These are phyloP conservation scores for Syncephalastrum racemosum DNA, from an alignment of 371 early-diverging fungal species.

Conservation along the genomic window DNA sequence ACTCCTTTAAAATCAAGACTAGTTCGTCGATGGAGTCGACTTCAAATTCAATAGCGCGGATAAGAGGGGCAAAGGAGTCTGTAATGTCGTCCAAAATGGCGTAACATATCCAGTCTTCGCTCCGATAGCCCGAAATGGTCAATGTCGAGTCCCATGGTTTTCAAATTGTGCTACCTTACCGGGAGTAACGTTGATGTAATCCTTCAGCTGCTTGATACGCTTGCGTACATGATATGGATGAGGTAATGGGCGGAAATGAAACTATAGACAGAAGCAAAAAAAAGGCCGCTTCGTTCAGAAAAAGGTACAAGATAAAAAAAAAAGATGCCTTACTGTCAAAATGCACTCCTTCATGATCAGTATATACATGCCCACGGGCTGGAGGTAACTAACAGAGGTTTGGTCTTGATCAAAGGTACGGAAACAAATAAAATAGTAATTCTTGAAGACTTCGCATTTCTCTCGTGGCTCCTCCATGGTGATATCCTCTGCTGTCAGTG, in stretches of 20 bases:
- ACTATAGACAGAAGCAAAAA: constrained; percentile 31
- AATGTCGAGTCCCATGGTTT: constrained; percentile 7
- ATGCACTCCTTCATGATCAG: constrained; percentile 82
- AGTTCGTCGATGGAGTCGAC: constrained; percentile 91
- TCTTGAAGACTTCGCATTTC: constrained; percentile 89
- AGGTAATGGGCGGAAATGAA: constrained; percentile 69
- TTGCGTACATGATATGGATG: constrained; percentile 76
- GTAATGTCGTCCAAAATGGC: constrained; percentile 85
- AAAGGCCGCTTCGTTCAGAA: background rate
- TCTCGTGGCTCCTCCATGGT: constrained; percentile 88
- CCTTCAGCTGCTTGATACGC: constrained; percentile 71
- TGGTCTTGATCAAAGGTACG: constrained; percentile 74
- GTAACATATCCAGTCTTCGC: constrained; percentile 87
- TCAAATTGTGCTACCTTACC: constrained; percentile 25
- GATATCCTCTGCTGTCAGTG: constrained; percentile 91
- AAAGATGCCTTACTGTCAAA: constrained; percentile 61
- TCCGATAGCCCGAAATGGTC: background rate
- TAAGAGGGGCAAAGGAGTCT: constrained; percentile 80
- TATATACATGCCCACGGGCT: constrained; percentile 81
- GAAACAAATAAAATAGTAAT: constrained; percentile 91
- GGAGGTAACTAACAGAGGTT: constrained; percentile 64
- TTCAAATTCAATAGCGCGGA: constrained; percentile 81
- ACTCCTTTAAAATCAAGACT: constrained; percentile 85
- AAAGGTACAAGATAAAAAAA: background rate
- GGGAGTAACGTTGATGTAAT: constrained; percentile 65